Percentiles rank a stretch among this genome's conserved stretches.
Conservation (phyloP, 2,329 filamentous ascomycete species). For the Talaromyces funiculosus region DNA sequence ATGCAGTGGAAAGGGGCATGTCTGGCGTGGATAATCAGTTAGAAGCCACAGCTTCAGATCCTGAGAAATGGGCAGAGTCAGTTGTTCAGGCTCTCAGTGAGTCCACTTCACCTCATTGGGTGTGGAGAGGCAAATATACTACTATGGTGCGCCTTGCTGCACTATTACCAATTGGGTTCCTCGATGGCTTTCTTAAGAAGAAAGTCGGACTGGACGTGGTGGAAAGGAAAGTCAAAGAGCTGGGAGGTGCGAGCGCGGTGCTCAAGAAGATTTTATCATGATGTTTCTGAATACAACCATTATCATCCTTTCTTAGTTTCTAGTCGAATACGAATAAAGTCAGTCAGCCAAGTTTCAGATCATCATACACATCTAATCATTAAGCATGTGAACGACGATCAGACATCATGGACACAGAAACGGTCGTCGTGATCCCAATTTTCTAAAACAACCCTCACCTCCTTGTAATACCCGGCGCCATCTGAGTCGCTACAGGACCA, state of each 20-base stretch:
- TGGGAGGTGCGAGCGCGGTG: neutral
- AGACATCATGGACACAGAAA: no score
- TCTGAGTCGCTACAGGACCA: no score
- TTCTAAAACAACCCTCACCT: no score
- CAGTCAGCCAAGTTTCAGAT: neutral
- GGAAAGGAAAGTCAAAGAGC: neutral
- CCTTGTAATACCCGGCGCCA: no score
- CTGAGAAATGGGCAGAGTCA: neutral
- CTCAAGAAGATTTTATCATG: neutral
- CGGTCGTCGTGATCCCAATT: no score
- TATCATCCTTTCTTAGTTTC: neutral
- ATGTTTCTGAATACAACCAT: neutral
- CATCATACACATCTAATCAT: no score
- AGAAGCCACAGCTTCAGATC: neutral
- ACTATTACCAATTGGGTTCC: neutral
- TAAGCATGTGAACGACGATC: no score
- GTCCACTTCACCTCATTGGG: neutral
- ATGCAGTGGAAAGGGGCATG: neutral
- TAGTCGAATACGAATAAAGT: neutral
- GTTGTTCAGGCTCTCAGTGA: constrained; percentile 1
- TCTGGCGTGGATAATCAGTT: neutral
- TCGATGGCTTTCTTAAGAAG: constrained; percentile 1
- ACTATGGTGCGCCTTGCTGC: neutral
- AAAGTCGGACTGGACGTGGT: neutral
- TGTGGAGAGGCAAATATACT: neutral